Percentiles rank a stretch among this genome's conserved stretches.
phyloP scores from a whole-genome alignment of 2,329 filamentous ascomycete species.

The Penicillium brevicompactum region DNA sequence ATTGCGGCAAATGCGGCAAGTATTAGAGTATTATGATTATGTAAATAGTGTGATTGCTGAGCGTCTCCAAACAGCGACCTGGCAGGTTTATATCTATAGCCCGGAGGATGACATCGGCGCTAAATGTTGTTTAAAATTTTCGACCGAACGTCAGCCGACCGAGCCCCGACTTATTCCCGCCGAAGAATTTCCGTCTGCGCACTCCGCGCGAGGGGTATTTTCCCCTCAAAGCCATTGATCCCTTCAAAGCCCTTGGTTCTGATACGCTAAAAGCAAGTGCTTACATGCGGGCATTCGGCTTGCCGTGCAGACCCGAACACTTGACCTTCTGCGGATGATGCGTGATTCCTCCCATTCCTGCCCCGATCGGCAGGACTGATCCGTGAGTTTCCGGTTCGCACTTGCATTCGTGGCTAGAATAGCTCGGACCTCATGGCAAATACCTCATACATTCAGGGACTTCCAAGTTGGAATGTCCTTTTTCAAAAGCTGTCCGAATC shows the following conservation, averaged over 20 bases:
- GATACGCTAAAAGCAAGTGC: not conserved
- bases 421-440: too few relatives aligned
- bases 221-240: not conserved
- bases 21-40: not conserved
- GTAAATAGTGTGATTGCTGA: not conserved
- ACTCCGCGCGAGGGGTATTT: not conserved
- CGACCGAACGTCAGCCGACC: constrained; percentile 1
- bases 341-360: not conserved
- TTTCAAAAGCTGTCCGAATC: too few relatives aligned
- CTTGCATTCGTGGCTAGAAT: too few relatives aligned
- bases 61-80: not conserved
- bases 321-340: not conserved
- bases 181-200: not conserved
- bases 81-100: constrained; percentile 2
- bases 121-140: constrained; percentile 1
- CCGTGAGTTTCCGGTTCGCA: too few relatives aligned
- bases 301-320: not conserved
- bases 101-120: not conserved
- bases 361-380: too few relatives aligned
- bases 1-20: not conserved
- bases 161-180: constrained; percentile 1
- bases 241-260: not conserved
- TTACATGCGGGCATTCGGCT: not conserved
- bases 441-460: too few relatives aligned
- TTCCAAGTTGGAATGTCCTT: too few relatives aligned